Percentiles rank a stretch among this genome's conserved stretches.
phyloP scores from a whole-genome alignment of 495 filamentous ascomycete genomes.

The Hamigera avellanea region DNA sequence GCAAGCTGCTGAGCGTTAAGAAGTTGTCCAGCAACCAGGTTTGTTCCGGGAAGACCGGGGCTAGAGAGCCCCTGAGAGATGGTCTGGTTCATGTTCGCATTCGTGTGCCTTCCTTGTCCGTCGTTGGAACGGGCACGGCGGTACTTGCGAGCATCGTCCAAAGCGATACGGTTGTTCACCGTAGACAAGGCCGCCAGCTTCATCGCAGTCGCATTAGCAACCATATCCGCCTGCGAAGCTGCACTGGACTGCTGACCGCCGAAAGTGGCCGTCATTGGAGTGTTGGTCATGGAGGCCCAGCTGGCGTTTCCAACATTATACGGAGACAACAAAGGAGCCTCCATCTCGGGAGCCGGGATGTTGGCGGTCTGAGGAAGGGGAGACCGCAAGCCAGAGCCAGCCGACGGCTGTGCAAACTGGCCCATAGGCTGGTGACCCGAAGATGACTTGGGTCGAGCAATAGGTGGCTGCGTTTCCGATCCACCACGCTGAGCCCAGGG shows the following conservation, averaged over 20 bases:
- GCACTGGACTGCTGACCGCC: conserved; percentile 36
- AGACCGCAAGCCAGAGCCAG: conserved; percentile 71
- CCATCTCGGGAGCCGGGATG: conserved; percentile 64
- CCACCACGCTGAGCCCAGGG: conserved; percentile 58
- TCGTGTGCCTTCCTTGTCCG: conserved; percentile 43
- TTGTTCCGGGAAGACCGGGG: conserved; percentile 46
- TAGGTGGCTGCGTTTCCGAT: conserved; percentile 42
- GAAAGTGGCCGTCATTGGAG: conserved; percentile 87
- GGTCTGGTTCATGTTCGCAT: conserved; percentile 25
- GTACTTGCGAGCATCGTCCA: conserved; percentile 93
- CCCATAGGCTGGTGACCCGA: conserved; percentile 89
- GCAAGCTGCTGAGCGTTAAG: conserved; percentile 75
- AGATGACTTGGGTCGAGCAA: conserved; percentile 77
- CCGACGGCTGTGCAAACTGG: conserved; percentile 81
- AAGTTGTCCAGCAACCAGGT: conserved; percentile 79
- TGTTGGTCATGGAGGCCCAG: conserved; percentile 98
- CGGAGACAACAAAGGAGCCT: conserved; percentile 79
- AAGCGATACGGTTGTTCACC: conserved; percentile 93
- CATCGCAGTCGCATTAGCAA: conserved; percentile 98
- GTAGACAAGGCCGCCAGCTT: conserved; percentile 94
- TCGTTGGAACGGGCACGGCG: conserved; percentile 85
- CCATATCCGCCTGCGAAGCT: conserved; percentile 83
- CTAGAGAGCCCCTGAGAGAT: conserved; percentile 41
- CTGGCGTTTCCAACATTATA: conserved; percentile 76
- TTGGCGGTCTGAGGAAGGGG: conserved; percentile 77